Evolutionary conservation across 345 rosid genomes (phyloP).

Genomic region (Populus ilicifolia): DNA sequence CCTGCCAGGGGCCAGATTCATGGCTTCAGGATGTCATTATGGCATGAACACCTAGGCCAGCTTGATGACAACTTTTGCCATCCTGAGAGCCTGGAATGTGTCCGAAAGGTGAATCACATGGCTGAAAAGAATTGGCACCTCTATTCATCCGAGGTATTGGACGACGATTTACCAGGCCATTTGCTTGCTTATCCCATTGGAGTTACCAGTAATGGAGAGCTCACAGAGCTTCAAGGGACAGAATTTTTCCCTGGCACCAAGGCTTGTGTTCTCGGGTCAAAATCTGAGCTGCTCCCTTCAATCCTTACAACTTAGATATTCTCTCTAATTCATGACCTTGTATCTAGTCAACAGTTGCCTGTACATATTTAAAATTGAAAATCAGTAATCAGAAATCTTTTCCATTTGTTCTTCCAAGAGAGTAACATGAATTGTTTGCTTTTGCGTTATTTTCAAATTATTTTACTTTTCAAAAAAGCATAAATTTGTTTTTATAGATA

Average conservation of each 20-base stretch:
- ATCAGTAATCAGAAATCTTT: neutral
- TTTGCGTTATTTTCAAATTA: no score
- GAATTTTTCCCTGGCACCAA: slow-evolving; percentile 44
- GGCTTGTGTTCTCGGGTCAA: slow-evolving; percentile 39
- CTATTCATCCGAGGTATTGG: slow-evolving; percentile 23
- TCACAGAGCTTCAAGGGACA: slow-evolving; percentile 22
- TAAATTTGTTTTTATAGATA: no score
- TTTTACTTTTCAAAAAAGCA: no score
- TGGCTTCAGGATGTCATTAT: slow-evolving; percentile 45
- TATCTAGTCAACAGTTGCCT: neutral
- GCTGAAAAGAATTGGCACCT: slow-evolving; percentile 35
- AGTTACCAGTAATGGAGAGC: slow-evolving; percentile 28
- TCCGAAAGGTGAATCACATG: slow-evolving; percentile 32
- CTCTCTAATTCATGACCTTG: neutral
- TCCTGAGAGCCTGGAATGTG: slow-evolving; percentile 43
- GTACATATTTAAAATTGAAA: neutral
- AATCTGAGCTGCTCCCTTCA: slow-evolving; percentile 37
- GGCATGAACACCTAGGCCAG: slow-evolving; percentile 46
- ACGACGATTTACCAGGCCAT: slow-evolving; percentile 45
- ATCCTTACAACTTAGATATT: slow-evolving; percentile 38
- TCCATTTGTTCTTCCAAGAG: neutral
- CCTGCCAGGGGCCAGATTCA: slow-evolving; percentile 48
- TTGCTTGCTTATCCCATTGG: slow-evolving; percentile 43
- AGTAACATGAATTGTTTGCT: neutral
- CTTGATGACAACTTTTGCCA: slow-evolving; percentile 24